Evolutionary conservation across 2,329 filamentous ascomycete species (phyloP).

Genomic region (Trichophyton mentagrophytes): DNA sequence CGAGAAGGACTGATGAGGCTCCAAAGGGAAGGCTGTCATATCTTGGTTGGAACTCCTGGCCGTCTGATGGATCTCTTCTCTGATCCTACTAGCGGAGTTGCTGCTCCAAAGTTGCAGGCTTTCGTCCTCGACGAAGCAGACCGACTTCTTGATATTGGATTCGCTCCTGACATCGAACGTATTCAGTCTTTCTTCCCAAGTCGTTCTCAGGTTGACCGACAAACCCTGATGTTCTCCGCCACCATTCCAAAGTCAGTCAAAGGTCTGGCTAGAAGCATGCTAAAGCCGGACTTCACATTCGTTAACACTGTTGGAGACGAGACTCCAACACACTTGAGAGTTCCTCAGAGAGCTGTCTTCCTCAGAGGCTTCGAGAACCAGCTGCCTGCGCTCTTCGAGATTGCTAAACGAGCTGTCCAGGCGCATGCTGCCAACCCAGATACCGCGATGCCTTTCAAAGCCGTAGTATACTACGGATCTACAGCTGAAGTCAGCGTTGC

Average conservation of each 20-base stretch:
- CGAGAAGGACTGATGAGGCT: conserved; percentile 52
- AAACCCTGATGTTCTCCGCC: conserved; percentile 91
- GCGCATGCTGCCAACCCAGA: conserved; percentile 26
- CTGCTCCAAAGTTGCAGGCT: conserved; percentile 47
- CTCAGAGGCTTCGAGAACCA: conserved; percentile 60
- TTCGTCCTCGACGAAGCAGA: conserved; percentile 56
- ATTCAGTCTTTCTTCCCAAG: conserved; percentile 54
- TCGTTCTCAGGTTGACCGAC: conserved; percentile 51
- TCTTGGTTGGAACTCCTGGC: conserved; percentile 83
- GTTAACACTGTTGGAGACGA: conserved; percentile 86
- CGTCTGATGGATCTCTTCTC: conserved; percentile 69
- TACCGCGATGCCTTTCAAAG: conserved; percentile 63
- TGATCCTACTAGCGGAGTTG: conserved; percentile 50
- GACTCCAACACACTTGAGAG: conserved; percentile 66
- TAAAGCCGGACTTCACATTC: conserved; percentile 76
- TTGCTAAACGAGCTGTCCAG: conserved; percentile 50
- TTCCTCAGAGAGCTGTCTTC: conserved; percentile 65
- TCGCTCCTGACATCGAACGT: conserved; percentile 50
- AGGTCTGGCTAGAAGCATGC: conserved; percentile 59
- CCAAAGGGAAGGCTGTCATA: conserved; percentile 64
- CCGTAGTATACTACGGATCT: conserved; percentile 83
- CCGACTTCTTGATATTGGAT: conserved; percentile 54
- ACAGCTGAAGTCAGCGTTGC: conserved; percentile 59
- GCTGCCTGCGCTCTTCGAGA: conserved; percentile 63
- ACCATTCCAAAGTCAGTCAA: conserved; percentile 81